Base-by-base conservation (phyloP, 2,329 filamentous ascomycete genomes). In the Colletotrichum sojae region DNA sequence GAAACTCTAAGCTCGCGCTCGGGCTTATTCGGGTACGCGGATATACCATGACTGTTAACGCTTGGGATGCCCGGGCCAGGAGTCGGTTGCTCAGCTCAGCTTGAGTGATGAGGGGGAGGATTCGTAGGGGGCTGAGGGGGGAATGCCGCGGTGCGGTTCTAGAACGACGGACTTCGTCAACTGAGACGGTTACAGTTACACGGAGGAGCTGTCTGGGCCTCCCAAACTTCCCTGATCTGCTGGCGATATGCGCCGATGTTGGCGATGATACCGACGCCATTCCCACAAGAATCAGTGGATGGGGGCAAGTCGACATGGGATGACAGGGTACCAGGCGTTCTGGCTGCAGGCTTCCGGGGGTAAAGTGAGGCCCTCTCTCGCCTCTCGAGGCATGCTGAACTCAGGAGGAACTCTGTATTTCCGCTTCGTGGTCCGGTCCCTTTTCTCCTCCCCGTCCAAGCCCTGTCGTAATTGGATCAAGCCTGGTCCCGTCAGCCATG, bases 191-290 rank as follows among this genome's bases (percentile, higher is more conserved):
- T 36, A 36, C 31, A 36, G 31, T 36, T 36, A 36, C 31, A 36
- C 31, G 31, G 10, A 25, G 31, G 31, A 10, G 31, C 31, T 36
- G 31, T 36, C 31, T 36, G 46, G 45, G 20, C 45, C 45, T 51
- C 16, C 8, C 6, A 45, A 54, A 62, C 59, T 20, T 60, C 25
- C 43, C n/a, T 39, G 36, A 52, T 31, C 58, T 57, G 36, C 64
- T 43, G 20, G 65, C 31, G 45, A 58, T 63, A 52, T 46, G 59
- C 52, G 59, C 64, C 43, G 49, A 55, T 52, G 59, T 64, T 27
- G 64, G 46, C 65, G 60, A 58, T 68, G 60, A 64, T 57, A 64
- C 65, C 46, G n/a, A 68, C 18, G 16, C 53, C 59, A 53, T 57
- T 36, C 6, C 31, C 31, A 8, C 31, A 3, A 36, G 31, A 36